Percentiles rank a stretch among this genome's conserved stretches.
Conservation (phyloP, 257 asterid species). For the Lantana camara region DNA sequence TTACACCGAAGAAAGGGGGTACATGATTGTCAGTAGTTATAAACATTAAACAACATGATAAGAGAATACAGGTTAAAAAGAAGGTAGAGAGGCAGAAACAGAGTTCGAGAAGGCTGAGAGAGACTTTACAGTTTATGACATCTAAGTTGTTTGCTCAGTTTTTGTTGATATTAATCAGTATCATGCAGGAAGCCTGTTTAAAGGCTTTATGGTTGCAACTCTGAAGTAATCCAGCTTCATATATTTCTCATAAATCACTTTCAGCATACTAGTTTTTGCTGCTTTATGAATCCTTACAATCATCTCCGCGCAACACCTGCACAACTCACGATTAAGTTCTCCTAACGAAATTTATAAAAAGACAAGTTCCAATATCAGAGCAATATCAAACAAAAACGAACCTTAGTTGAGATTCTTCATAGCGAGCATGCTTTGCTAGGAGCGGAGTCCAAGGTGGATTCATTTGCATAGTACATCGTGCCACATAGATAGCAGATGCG, state of each 20-base stretch:
- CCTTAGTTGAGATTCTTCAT: slow-evolving; percentile 79
- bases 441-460: slow-evolving; percentile 82
- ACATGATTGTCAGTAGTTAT: too few relatives aligned
- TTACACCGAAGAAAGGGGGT: too few relatives aligned
- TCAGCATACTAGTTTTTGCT: slow-evolving; percentile 60
- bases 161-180: too few relatives aligned
- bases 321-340: slow-evolving; percentile 13
- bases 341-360: slow-evolving; percentile 14
- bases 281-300: slow-evolving; percentile 77
- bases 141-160: too few relatives aligned
- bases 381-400: slow-evolving; percentile 19
- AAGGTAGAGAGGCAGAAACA: too few relatives aligned
- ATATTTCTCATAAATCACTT: slow-evolving; percentile 72
- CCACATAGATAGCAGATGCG: slow-evolving; percentile 91
- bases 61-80: too few relatives aligned
- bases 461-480: slow-evolving; percentile 72
- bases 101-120: too few relatives aligned
- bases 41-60: too few relatives aligned
- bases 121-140: too few relatives aligned
- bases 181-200: slow-evolving; percentile 56
- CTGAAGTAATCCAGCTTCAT: slow-evolving; percentile 40
- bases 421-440: slow-evolving; percentile 63
- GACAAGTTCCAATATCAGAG: background rate
- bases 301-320: slow-evolving; percentile 81
- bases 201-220: slow-evolving; percentile 72